phyloP scores from a whole-genome alignment of 2,329 filamentous ascomycete species.

The Mollisiaceae sp. region DNA sequence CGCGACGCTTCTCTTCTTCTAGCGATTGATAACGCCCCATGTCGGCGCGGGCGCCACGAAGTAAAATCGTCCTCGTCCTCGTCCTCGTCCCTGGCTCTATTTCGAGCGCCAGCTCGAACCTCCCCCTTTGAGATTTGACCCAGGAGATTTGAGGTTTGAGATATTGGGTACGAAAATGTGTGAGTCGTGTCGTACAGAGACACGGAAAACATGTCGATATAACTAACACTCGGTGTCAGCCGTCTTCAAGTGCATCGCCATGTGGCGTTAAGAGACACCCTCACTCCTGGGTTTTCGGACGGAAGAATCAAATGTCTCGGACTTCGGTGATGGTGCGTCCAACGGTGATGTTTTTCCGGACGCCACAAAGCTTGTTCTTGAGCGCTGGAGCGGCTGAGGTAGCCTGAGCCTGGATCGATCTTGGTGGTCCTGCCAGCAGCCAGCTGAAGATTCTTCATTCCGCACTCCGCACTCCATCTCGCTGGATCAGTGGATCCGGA shows the following conservation, averaged over 20 bases:
- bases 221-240: neutral
- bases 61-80: neutral
- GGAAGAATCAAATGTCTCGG: neutral
- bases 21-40: neutral
- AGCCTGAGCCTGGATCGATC: neutral
- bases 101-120: neutral
- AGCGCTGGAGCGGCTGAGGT: neutral
- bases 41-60: neutral
- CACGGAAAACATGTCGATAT: neutral
- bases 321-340: neutral
- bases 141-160: no score
- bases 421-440: neutral
- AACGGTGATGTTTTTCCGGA: neutral
- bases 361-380: constrained; percentile 14
- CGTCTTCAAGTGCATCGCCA: neutral
- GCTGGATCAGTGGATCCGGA: neutral
- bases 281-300: no score
- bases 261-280: no score
- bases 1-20: neutral
- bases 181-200: neutral
- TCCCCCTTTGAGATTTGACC: no score
- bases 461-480: no score
- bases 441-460: neutral
- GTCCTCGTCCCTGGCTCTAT: neutral
- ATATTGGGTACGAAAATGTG: neutral